A percentile compares a stretch with the other conserved stretches of the same genome.
phyloP scores from a whole-genome alignment of 148 eudicot genomes.

The Drosera capensis region DNA sequence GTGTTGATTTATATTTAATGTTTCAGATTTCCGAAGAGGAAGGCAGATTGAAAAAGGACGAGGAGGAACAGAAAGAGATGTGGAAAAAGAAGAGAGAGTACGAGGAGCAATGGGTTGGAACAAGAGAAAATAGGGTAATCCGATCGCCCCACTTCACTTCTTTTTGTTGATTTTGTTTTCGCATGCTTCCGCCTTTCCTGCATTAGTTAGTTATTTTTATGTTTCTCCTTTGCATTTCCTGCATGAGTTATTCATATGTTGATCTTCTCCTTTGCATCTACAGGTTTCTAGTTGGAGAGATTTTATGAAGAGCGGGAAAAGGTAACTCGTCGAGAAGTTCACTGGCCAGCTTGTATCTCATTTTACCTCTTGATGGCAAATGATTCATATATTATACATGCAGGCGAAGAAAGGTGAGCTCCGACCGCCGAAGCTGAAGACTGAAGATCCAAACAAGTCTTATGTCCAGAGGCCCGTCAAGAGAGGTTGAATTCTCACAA shows the following conservation, averaged over 20 bases:
- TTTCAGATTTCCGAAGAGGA: constrained; percentile 90
- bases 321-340: constrained; percentile 21
- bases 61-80: constrained; percentile 80
- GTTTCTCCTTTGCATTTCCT: too few relatives aligned
- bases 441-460: constrained; percentile 95
- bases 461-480: constrained; percentile 97
- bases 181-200: too few relatives aligned
- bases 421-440: constrained; percentile 95
- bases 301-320: constrained; percentile 84
- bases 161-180: not conserved
- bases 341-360: too few relatives aligned
- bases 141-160: too few relatives aligned
- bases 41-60: constrained; percentile 92
- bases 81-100: constrained; percentile 98
- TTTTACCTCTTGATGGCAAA: too few relatives aligned
- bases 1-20: not conserved
- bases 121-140: constrained; percentile 82
- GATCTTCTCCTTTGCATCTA: not conserved
- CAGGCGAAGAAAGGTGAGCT: constrained; percentile 91
- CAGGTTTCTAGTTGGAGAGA: constrained; percentile 99
- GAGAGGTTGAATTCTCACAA: constrained; percentile 27
- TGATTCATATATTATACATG: constrained; percentile 1
- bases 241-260: not conserved
- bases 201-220: too few relatives aligned
- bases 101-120: constrained; percentile 99